Percentiles rank a stretch among this genome's conserved stretches.
Conservation (phyloP, 2,329 filamentous ascomycete genomes). For the Nemania bipapillata region DNA sequence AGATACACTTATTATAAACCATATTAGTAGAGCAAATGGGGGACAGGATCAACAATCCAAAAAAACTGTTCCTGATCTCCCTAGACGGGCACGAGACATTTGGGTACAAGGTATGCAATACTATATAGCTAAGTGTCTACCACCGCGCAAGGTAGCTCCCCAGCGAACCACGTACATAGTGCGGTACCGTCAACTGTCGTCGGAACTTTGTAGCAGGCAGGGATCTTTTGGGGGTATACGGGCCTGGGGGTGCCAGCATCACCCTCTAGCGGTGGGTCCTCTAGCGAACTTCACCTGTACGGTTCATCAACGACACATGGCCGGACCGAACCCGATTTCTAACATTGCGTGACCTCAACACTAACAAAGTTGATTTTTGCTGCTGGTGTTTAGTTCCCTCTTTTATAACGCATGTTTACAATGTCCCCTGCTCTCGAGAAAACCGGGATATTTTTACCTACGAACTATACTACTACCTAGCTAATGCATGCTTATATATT, state of each 20-base stretch:
- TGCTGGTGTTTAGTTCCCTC: background rate
- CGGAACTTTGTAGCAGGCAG: conserved; percentile 43
- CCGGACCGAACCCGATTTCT: conserved; percentile 23
- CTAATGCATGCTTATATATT: conserved; percentile 1
- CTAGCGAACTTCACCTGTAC: conserved; percentile 23
- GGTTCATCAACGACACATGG: conserved; percentile 15
- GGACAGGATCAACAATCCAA: background rate
- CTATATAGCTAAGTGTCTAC: conserved; percentile 30
- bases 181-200: conserved; percentile 41
- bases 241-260: conserved; percentile 33
- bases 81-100: conserved; percentile 21
- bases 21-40: background rate
- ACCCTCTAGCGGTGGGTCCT: conserved; percentile 21
- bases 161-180: conserved; percentile 24
- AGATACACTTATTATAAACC: background rate
- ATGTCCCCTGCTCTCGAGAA: background rate
- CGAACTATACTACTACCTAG: background rate
- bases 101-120: conserved; percentile 3
- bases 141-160: conserved; percentile 40
- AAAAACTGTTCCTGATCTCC: conserved; percentile 9
- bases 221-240: conserved; percentile 33
- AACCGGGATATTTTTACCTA: background rate
- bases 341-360: background rate
- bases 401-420: background rate
- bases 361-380: background rate